Conservation (phyloP, 805 yeast genomes). For the Alloascoidea africana region DNA sequence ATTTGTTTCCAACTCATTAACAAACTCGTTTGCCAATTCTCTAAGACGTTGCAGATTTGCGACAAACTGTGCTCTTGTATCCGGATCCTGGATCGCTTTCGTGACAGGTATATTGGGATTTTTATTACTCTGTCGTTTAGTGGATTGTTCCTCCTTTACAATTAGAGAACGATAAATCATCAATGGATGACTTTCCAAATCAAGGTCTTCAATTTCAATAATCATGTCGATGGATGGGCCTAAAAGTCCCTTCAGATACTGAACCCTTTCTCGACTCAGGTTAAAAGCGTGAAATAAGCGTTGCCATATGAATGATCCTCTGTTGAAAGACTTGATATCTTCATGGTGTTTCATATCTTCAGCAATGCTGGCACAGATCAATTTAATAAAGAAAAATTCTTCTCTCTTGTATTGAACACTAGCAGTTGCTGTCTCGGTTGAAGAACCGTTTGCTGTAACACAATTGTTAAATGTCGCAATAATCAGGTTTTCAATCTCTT, state of each 20-base stretch:
- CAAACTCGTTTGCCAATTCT: conserved; percentile 48
- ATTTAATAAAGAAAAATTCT: conserved; percentile 47
- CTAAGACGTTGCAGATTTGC: conserved; percentile 60
- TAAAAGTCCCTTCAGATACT: conserved; percentile 18
- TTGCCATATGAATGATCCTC: conserved; percentile 24
- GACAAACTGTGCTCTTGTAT: conserved; percentile 58
- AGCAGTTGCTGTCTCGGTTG: conserved; percentile 2
- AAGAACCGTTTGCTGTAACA: conserved; percentile 14
- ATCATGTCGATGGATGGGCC: conserved; percentile 22
- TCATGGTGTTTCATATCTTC: conserved; percentile 12
- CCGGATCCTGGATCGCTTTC: conserved; percentile 64
- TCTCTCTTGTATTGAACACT: conserved; percentile 40
- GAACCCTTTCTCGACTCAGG: conserved; percentile 20
- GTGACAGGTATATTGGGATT: conserved; percentile 32
- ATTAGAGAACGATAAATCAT: conserved; percentile 13
- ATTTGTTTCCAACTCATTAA: conserved; percentile 32
- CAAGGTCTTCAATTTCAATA: conserved; percentile 22
- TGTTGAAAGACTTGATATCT: conserved; percentile 12
- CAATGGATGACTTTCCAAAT: conserved; percentile 73
- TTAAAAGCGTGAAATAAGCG: conserved; percentile 24
- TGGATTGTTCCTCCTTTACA: conserved; percentile 17
- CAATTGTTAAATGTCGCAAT: conserved; percentile 19
- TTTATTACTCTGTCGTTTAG: conserved; percentile 20
- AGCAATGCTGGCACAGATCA: conserved; percentile 24
- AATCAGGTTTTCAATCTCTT: conserved; percentile 16